Evolutionary conservation across 2,329 filamentous ascomycete species (phyloP).

Genomic region (Hymenoscyphus fructigenus): DNA sequence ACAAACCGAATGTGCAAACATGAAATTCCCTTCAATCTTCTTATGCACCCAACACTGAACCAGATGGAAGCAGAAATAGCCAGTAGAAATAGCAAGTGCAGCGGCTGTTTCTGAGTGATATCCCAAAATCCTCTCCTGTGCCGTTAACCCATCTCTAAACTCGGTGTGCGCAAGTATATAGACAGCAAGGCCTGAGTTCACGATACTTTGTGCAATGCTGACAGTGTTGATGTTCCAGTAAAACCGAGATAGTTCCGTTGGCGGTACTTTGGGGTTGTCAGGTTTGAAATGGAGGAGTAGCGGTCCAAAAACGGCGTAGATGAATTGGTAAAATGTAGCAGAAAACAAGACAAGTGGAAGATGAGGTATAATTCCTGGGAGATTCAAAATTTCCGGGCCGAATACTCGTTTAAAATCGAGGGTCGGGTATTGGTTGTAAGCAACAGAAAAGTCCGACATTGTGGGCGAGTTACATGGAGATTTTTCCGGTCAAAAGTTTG

Average conservation of each 20-base stretch:
- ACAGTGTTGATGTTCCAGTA: constrained; percentile 11
- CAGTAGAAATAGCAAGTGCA: constrained; percentile 12
- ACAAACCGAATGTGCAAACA: constrained; percentile 11
- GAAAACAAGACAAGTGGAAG: constrained; percentile 7
- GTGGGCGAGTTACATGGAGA: neutral
- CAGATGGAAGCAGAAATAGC: constrained; percentile 19
- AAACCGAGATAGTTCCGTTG: neutral
- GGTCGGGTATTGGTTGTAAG: neutral
- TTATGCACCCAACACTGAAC: constrained; percentile 3
- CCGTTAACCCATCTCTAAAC: constrained; percentile 12
- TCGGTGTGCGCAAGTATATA: constrained; percentile 11
- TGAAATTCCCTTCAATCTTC: constrained; percentile 10
- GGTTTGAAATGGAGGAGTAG: constrained; percentile 7
- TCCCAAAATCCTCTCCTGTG: constrained; percentile 17
- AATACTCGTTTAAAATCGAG: constrained; percentile 2
- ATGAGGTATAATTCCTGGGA: constrained; percentile 10
- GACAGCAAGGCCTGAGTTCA: constrained; percentile 12
- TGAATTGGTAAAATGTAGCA: constrained; percentile 11
- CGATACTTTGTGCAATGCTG: constrained; percentile 12
- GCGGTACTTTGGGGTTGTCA: too few relatives aligned
- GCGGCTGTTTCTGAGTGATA: constrained; percentile 14
- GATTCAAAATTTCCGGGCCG: constrained; percentile 7
- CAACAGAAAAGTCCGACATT: neutral
- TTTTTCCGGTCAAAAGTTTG: neutral
- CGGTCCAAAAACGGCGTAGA: constrained; percentile 9